Conservation (phyloP, 768 basidiomycete species). For the Suillus americanus region DNA sequence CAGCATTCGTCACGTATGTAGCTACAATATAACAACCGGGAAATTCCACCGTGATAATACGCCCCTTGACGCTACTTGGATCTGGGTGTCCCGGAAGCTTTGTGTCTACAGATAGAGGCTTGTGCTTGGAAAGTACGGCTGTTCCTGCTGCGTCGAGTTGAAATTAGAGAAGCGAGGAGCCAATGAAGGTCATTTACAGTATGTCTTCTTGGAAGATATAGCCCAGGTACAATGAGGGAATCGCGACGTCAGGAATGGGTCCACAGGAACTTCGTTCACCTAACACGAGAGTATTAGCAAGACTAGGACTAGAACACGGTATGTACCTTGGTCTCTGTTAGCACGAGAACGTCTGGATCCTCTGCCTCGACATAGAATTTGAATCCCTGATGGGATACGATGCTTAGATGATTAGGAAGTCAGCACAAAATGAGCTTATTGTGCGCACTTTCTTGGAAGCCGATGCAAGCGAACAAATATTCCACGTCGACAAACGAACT, state of each 20-base stretch:
- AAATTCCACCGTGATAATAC: slow-evolving; percentile 83
- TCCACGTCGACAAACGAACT: slow-evolving; percentile 69
- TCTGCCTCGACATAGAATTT: slow-evolving; percentile 82
- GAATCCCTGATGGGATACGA: slow-evolving; percentile 59
- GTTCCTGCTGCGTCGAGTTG: slow-evolving; percentile 60
- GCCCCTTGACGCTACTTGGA: slow-evolving; percentile 62
- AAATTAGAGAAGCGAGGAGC: neutral
- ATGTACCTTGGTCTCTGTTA: slow-evolving; percentile 82
- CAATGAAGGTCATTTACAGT: slow-evolving; percentile 46
- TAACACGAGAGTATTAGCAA: slow-evolving; percentile 25
- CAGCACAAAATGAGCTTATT: neutral
- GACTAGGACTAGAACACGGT: neutral
- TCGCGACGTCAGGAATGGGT: slow-evolving; percentile 52
- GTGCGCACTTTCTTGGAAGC: slow-evolving; percentile 71
- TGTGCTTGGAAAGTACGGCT: slow-evolving; percentile 74
- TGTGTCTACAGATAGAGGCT: slow-evolving; percentile 64
- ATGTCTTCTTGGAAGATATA: slow-evolving; percentile 75
- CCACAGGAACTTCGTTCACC: slow-evolving; percentile 71
- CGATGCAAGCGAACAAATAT: slow-evolving; percentile 75
- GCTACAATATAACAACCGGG: slow-evolving; percentile 66
- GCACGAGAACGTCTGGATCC: slow-evolving; percentile 78
- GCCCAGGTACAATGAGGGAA: slow-evolving; percentile 80
- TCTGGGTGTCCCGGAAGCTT: slow-evolving; percentile 78
- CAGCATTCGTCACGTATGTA: slow-evolving; percentile 87
- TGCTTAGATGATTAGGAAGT: neutral